phyloP scores from a whole-genome alignment of 2,329 filamentous ascomycete genomes.

The Chaetomiaceae sp. region DNA sequence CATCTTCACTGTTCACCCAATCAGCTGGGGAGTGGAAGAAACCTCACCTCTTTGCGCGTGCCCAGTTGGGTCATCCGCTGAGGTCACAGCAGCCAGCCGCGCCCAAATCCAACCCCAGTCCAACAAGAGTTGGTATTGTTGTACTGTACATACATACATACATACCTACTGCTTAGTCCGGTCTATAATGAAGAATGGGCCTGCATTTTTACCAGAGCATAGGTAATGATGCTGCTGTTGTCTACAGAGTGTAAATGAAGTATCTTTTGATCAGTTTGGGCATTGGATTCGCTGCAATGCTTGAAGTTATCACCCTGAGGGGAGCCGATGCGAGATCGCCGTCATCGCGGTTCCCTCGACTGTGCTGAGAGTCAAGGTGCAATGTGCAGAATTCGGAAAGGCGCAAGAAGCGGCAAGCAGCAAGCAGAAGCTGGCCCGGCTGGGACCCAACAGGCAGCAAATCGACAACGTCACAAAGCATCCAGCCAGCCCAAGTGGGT shows the following conservation, averaged over 20 bases:
- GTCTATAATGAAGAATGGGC: no score
- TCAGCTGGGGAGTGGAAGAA: background rate
- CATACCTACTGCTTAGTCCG: no score
- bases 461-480: conserved; percentile 31
- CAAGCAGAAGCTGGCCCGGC: conserved; percentile 1
- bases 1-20: background rate
- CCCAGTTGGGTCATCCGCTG: background rate
- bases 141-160: no score
- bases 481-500: conserved; percentile 20
- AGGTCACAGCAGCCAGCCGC: background rate
- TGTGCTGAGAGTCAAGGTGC: background rate
- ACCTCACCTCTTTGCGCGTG: background rate
- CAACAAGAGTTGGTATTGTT: no score
- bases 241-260: no score
- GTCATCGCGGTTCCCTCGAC: background rate
- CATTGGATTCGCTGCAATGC: no score
- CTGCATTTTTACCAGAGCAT: no score
- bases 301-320: no score
- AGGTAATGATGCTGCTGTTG: no score
- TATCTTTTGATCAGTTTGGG: no score
- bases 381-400: conserved; percentile 1
- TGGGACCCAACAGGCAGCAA: conserved; percentile 27
- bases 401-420: no score
- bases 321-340: background rate
- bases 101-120: no score